Conservation (phyloP, 164 flowering plant species). For the Berberis thunbergii region DNA sequence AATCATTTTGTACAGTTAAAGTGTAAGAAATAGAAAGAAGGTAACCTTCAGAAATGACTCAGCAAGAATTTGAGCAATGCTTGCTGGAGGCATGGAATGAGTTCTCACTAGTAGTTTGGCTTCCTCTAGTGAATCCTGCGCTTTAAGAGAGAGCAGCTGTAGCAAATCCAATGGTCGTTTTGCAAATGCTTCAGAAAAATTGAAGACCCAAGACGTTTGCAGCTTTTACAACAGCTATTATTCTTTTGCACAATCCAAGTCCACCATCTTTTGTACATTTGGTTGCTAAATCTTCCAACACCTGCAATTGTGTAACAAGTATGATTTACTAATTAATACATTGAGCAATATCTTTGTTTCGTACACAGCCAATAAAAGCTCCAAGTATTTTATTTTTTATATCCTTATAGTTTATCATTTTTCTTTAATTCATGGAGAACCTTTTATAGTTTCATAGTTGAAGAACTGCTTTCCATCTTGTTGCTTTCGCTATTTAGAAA, state of each 20-base stretch:
- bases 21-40: background rate
- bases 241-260: slow-evolving; percentile 74
- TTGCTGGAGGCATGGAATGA: slow-evolving; percentile 79
- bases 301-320: slow-evolving; percentile 26
- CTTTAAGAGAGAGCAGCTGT: slow-evolving; percentile 92
- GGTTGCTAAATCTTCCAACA: slow-evolving; percentile 53
- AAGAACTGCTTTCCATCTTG: too few relatives aligned
- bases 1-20: background rate
- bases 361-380: too few relatives aligned
- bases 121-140: slow-evolving; percentile 98
- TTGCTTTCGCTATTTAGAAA: too few relatives aligned
- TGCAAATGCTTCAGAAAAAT: slow-evolving; percentile 76
- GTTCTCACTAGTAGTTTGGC: slow-evolving; percentile 74
- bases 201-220: slow-evolving; percentile 78
- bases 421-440: too few relatives aligned
- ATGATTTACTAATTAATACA: background rate
- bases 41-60: slow-evolving; percentile 91
- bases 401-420: too few relatives aligned
- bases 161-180: slow-evolving; percentile 86
- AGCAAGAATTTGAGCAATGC: slow-evolving; percentile 89
- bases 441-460: too few relatives aligned
- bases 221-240: slow-evolving; percentile 78
- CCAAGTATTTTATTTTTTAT: too few relatives aligned
- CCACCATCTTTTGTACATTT: slow-evolving; percentile 69
- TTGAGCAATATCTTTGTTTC: too few relatives aligned